Evolutionary conservation across 345 rosid species (phyloP).

Genomic region (Sisymbrium irio): DNA sequence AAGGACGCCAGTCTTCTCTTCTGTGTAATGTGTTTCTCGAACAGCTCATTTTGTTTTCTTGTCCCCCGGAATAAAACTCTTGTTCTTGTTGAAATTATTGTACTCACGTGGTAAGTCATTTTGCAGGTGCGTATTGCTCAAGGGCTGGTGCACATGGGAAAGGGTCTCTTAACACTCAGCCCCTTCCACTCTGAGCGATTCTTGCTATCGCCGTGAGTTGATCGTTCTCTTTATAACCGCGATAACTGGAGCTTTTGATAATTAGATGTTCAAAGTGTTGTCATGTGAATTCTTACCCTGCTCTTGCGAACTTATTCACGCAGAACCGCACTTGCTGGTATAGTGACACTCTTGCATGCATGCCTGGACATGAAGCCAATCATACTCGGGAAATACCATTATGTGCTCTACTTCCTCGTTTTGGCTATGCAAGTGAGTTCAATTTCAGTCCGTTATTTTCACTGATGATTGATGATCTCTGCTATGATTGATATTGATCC

Average conservation of each 20-base stretch:
- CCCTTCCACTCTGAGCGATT: constrained; percentile 94
- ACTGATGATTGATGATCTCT: neutral
- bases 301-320: neutral
- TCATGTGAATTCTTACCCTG: neutral
- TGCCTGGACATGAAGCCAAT: constrained; percentile 92
- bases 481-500: neutral
- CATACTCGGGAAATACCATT: constrained; percentile 81
- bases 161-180: constrained; percentile 83
- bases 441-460: neutral
- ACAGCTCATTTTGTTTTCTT: neutral
- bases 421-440: constrained; percentile 86
- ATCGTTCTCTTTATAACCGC: neutral
- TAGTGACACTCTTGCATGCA: constrained; percentile 71
- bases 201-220: constrained; percentile 83
- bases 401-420: constrained; percentile 82
- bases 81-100: neutral
- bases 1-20: constrained; percentile 86
- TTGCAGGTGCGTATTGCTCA: constrained; percentile 94
- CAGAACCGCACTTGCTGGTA: constrained; percentile 94
- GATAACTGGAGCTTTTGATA: neutral
- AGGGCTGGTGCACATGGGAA: constrained; percentile 93
- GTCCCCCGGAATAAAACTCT: neutral
- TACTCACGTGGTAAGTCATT: constrained; percentile 10
- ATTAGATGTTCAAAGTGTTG: neutral
- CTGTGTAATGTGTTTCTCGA: constrained; percentile 57